Percentiles rank a stretch among this genome's conserved stretches.
These are phyloP conservation scores for Coccomyxa subellipsoidea DNA, from an alignment of 163 green algal species.

Conservation along the genomic window DNA sequence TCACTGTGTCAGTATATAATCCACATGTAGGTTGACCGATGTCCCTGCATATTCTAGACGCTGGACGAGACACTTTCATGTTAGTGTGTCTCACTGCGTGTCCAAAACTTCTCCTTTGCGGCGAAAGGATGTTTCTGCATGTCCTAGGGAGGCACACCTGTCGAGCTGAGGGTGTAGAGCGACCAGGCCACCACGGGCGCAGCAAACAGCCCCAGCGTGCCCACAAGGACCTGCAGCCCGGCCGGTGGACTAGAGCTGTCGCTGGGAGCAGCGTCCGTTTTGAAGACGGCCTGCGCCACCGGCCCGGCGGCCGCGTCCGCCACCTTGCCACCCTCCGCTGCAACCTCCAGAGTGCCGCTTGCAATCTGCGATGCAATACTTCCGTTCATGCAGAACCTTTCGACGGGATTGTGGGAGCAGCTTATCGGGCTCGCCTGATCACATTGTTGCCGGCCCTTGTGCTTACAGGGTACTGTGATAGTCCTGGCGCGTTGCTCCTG, in stretches of 20 bases:
- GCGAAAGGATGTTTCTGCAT: no score
- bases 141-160: slow-evolving; percentile 14
- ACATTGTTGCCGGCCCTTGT: no score
- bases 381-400: neutral
- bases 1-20: no score
- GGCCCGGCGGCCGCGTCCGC: neutral
- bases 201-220: slow-evolving; percentile 24
- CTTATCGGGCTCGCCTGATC: no score
- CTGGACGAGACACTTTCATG: no score
- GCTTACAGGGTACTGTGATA: no score
- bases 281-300: neutral
- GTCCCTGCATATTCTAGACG: no score
- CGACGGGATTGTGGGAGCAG: no score
- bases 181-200: slow-evolving; percentile 45
- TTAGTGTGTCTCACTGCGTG: no score
- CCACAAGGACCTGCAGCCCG: slow-evolving; percentile 13
- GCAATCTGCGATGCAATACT: neutral
- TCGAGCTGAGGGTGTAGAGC: slow-evolving; percentile 41
- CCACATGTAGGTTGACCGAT: no score
- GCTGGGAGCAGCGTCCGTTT: neutral
- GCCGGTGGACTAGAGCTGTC: neutral
- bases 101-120: no score
- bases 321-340: neutral
- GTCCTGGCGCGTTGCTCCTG: no score
- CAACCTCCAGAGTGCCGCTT: neutral